These are phyloP conservation scores for Flaveria floridana DNA, from an alignment of 140 eudicot species.

Conservation along the genomic window DNA sequence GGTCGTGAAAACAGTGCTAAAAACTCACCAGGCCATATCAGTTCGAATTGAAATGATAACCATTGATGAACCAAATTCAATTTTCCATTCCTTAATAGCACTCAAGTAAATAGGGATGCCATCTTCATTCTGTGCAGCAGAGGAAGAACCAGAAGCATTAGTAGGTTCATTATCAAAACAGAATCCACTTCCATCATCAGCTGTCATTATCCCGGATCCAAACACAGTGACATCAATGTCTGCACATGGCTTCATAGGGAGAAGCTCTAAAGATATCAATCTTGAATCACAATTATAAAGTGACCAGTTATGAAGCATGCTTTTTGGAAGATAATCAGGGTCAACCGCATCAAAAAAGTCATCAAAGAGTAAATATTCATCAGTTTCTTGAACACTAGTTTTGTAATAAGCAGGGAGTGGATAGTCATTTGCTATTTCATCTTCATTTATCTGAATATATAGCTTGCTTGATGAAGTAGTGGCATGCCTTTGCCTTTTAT, in stretches of 20 bases:
- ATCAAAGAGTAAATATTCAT: constrained; percentile 81
- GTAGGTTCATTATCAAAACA: constrained; percentile 59
- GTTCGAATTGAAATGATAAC: constrained; percentile 84
- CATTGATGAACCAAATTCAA: constrained; percentile 94
- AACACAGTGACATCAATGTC: constrained; percentile 90
- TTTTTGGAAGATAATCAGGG: constrained; percentile 71
- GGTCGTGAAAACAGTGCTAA: too few species aligned
- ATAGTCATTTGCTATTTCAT: constrained; percentile 94
- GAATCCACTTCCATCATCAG: constrained; percentile 95
- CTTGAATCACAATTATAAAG: constrained; percentile 92
- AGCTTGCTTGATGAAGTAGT: constrained; percentile 51
- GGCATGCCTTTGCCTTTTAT: constrained; percentile 43
- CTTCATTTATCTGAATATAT: constrained; percentile 91
- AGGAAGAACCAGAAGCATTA: constrained; percentile 46
- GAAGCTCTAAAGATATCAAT: constrained; percentile 85
- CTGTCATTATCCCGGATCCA: constrained; percentile 88
- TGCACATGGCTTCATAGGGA: constrained; percentile 96
- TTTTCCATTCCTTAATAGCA: constrained; percentile 98
- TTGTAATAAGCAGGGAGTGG: constrained; percentile 95
- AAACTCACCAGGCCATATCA: constrained; percentile 87
- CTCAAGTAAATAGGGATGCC: constrained; percentile 87
- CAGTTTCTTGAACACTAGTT: constrained; percentile 60
- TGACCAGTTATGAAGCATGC: constrained; percentile 97
- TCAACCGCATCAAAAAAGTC: constrained; percentile 44
- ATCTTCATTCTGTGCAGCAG: constrained; percentile 50